Base-by-base conservation (phyloP, 768 basidiomycete species). In the Calvatia gigantea region DNA sequence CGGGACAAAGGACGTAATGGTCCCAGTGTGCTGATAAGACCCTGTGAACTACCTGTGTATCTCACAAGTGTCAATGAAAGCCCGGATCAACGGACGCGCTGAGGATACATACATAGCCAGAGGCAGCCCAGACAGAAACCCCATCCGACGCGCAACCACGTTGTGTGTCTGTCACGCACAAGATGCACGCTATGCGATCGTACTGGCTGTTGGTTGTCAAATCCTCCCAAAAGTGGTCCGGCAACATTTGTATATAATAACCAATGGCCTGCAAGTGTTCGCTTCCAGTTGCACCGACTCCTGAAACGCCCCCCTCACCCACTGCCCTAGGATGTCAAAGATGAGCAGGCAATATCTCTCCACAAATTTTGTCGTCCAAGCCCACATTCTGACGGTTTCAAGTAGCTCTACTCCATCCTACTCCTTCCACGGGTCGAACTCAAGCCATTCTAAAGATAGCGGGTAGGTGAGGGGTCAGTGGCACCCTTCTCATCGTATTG, bases 371-470 rank as follows among this genome's bases (percentile, higher is more conserved):
- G 28, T 19, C 33, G 37, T 51, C 42, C 44, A 37, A 45, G 37
- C 23, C 28, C 35, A 57, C 14, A 14, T 44, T 19, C 50, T 39
- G n/a, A 55, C 46, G 8, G 21, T 54, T 31, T 39, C 51, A 47
- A 38, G 55, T 58, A 69, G 68, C 51, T 35, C 65, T 37, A 60
- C 62, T 29, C 65, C 66, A 27, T 62, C 69, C 29, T 71, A 72
- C 58, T 64, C 70, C 19, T 74, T 74, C 60, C 69, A 72, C 56
- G 73, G 73, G 32, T 67, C 73, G 44, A 74, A 74, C 59, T 70
- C 73, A 25, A 73, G 71, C 51, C 69, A 71, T 61, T 72, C 73
- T 14, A 68, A 69, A 63, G 73, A 74, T 58, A 72, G 67, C 53
- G 69, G 73, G 73, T 72, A 58, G 48, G 73, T 54, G 27, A 46